Percentiles rank a stretch among this genome's conserved stretches.
phyloP scores from a whole-genome alignment of 768 basidiomycete genomes.

The Gymnopilus dilepis region DNA sequence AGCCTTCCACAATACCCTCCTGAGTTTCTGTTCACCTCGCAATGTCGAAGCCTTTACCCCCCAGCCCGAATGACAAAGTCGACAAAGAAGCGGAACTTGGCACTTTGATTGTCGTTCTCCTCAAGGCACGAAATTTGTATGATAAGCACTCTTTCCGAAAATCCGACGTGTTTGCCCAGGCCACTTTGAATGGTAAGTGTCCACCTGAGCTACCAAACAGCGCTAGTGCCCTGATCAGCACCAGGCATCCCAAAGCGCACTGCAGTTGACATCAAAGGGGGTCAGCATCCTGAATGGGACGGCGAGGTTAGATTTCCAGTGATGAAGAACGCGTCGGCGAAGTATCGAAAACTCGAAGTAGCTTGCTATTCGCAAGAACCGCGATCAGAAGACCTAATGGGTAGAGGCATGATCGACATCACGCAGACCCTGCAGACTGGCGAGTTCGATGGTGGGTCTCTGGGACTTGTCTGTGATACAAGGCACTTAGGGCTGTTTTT shows the following conservation, averaged over 20 bases:
- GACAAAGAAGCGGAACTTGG: slow-evolving; percentile 63
- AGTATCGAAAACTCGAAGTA: slow-evolving; percentile 68
- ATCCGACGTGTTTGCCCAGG: slow-evolving; percentile 85
- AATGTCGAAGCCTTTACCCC: slow-evolving; percentile 19
- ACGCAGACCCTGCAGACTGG: slow-evolving; percentile 80
- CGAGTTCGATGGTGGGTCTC: slow-evolving; percentile 85
- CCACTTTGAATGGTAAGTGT: slow-evolving; percentile 54
- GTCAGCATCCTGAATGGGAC: slow-evolving; percentile 95
- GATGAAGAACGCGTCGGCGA: slow-evolving; percentile 56
- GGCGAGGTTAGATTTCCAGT: slow-evolving; percentile 83
- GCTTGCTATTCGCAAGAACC: slow-evolving; percentile 84
- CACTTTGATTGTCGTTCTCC: slow-evolving; percentile 82
- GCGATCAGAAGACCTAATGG: slow-evolving; percentile 74
- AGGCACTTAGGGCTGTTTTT: too few relatives aligned
- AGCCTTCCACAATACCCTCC: too few relatives aligned
- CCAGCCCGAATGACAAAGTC: slow-evolving; percentile 28
- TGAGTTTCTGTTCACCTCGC: slow-evolving; percentile 1
- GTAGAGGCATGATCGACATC: slow-evolving; percentile 77
- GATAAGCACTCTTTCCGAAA: slow-evolving; percentile 89
- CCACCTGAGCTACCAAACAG: too few relatives aligned
- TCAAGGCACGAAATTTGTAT: slow-evolving; percentile 83
- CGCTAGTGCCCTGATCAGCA: neutral
- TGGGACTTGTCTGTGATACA: neutral
- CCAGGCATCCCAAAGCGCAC: slow-evolving; percentile 69
- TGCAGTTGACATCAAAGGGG: slow-evolving; percentile 79